Evolutionary conservation across 345 rosid genomes (phyloP).

Genomic region (Draba incana): DNA sequence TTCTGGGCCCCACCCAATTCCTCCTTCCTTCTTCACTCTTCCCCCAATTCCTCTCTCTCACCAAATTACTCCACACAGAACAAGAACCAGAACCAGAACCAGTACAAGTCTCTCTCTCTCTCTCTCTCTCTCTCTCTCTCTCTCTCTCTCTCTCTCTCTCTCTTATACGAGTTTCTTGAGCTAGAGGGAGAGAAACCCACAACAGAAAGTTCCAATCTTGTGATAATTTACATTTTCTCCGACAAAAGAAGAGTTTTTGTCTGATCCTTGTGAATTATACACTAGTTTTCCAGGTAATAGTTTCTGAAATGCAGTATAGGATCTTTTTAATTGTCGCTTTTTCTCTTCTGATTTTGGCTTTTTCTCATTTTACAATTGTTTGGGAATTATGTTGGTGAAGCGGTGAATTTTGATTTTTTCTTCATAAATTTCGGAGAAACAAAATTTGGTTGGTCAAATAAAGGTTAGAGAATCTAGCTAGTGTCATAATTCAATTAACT

Average conservation of each 20-base stretch:
- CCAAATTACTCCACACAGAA: constrained; percentile 5
- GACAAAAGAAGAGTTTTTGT: too few relatives aligned
- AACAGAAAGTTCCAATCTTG: not conserved
- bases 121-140: constrained; percentile 18
- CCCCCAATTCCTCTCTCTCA: constrained; percentile 16
- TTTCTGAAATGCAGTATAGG: constrained; percentile 22
- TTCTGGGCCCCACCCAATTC: constrained; percentile 27
- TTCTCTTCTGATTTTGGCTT: constrained; percentile 8
- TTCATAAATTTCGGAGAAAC: not conserved
- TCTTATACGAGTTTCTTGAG: constrained; percentile 25
- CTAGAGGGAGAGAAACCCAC: constrained; percentile 12
- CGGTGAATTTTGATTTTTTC: not conserved
- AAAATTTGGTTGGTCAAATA: not conserved
- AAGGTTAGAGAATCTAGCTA: not conserved
- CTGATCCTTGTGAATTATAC: not conserved
- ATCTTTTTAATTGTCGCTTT: not conserved
- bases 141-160: constrained; percentile 18
- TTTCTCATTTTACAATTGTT: not conserved
- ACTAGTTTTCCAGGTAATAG: constrained; percentile 19
- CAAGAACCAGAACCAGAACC: not conserved
- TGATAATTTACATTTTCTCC: not conserved
- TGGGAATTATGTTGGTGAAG: not conserved
- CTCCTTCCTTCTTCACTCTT: constrained; percentile 23
- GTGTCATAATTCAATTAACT: not conserved
- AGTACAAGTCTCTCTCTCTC: not conserved